Conservation (phyloP, 257 asterid genomes). For the Nyctanthes arbortristis region DNA sequence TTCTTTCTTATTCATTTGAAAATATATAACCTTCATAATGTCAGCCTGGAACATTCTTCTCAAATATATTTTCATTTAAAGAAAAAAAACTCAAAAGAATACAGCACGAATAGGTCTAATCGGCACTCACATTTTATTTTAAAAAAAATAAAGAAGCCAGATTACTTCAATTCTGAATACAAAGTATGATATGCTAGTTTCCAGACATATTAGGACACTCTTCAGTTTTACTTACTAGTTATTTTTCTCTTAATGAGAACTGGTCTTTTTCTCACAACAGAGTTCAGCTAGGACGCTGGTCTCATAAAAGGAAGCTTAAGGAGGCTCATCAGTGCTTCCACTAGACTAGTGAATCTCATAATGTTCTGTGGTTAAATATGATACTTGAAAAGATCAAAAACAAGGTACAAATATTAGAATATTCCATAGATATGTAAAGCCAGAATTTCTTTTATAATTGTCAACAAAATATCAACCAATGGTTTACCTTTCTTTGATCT, state of each 20-base stretch:
- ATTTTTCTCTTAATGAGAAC: neutral
- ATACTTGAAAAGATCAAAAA: constrained; percentile 1
- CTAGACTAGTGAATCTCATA: too few species aligned
- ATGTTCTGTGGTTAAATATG: neutral
- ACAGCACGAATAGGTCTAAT: too few species aligned
- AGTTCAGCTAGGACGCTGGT: neutral
- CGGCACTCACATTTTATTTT: neutral
- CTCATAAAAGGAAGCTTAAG: neutral
- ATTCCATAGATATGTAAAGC: neutral
- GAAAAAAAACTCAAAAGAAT: too few species aligned
- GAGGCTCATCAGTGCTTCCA: too few species aligned
- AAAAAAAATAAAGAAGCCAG: neutral
- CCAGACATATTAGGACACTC: neutral
- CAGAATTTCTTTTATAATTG: constrained; percentile 4
- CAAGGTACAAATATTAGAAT: neutral
- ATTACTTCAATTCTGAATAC: neutral
- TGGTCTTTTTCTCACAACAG: neutral
- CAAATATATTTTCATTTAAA: too few species aligned
- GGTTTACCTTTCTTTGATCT: constrained; percentile 55
- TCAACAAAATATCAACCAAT: constrained; percentile 19
- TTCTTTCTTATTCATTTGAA: too few species aligned
- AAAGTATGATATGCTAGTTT: neutral
- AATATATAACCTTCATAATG: too few species aligned
- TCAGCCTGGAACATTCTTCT: too few species aligned
- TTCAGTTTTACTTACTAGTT: neutral